Evolutionary conservation across 1,284 basidiomycete species (phyloP).

Genomic region (Porogramme epimiltina): DNA sequence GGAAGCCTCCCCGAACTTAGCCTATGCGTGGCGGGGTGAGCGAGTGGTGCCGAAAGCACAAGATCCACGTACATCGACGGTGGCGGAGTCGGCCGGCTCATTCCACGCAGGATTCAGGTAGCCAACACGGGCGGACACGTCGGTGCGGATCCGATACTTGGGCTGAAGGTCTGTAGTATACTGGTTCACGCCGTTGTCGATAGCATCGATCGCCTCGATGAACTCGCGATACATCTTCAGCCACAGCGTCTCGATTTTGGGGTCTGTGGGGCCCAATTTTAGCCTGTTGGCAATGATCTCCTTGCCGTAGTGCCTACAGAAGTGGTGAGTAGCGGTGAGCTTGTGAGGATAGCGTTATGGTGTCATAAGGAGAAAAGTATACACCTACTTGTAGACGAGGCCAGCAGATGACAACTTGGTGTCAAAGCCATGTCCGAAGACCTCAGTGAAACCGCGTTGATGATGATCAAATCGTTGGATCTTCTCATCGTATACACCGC

Average conservation of each 20-base stretch:
- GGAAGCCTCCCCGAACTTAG: constrained; percentile 81
- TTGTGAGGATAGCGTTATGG: no score
- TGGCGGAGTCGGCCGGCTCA: constrained; percentile 60
- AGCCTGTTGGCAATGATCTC: constrained; percentile 79
- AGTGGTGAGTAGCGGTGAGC: not conserved
- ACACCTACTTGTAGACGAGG: constrained; percentile 86
- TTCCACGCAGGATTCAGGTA: constrained; percentile 94
- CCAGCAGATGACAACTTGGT: constrained; percentile 96
- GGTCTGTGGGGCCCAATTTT: constrained; percentile 53
- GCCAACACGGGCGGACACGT: constrained; percentile 81
- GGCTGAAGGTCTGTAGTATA: constrained; percentile 65
- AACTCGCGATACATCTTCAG: constrained; percentile 93
- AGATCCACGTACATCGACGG: constrained; percentile 66
- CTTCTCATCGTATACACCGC: constrained; percentile 85
- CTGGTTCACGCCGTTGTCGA: constrained; percentile 93
- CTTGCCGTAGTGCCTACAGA: constrained; percentile 85
- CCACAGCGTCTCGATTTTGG: constrained; percentile 77
- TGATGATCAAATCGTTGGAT: constrained; percentile 93
- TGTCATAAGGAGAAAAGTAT: no score
- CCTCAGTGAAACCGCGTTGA: constrained; percentile 90
- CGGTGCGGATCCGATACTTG: constrained; percentile 76
- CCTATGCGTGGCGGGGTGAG: constrained; percentile 39
- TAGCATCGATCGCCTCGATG: constrained; percentile 93
- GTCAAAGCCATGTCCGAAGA: constrained; percentile 82
- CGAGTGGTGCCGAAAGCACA: not conserved